A percentile compares a stretch with the other conserved stretches of the same genome.
Evolutionary conservation across 768 basidiomycete genomes (phyloP).

Genomic region (Mycena epipterygia): DNA sequence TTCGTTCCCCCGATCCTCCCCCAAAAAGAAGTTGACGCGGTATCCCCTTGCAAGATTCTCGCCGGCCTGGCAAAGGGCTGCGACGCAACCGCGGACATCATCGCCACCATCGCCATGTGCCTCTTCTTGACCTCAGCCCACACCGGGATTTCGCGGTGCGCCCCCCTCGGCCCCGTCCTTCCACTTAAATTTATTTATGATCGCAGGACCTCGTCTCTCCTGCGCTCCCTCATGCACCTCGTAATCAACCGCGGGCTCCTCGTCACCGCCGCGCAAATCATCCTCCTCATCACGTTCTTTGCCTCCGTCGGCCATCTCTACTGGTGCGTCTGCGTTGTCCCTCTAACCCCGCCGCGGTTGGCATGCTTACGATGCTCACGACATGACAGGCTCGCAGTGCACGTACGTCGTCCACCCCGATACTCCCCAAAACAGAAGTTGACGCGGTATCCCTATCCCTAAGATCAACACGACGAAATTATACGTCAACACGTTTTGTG

Average conservation of each 20-base stretch:
- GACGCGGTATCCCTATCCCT: too few species aligned
- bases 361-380: too few species aligned
- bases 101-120: conserved; percentile 62
- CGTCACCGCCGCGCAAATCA: conserved; percentile 58
- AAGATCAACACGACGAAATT: conserved; percentile 58
- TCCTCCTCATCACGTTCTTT: conserved; percentile 58
- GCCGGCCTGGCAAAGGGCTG: conserved; percentile 62
- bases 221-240: conserved; percentile 55
- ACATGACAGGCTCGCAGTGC: conserved; percentile 63
- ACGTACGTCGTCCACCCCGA: too few species aligned
- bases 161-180: neutral
- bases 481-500: conserved; percentile 65
- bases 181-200: neutral
- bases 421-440: too few species aligned
- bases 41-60: conserved; percentile 51
- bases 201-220: conserved; percentile 57
- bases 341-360: too few species aligned
- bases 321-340: too few species aligned
- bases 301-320: conserved; percentile 50
- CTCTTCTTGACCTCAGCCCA: conserved; percentile 51
- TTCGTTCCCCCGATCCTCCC: too few species aligned
- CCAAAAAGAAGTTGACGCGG: too few species aligned
- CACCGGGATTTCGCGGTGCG: conserved; percentile 55
- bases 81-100: conserved; percentile 57
- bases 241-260: conserved; percentile 59